Evolutionary conservation across 2,329 filamentous ascomycete species (phyloP), one percentile per base, ranked within the genome.

Genomic region (Fusarium circinatum): DNA sequence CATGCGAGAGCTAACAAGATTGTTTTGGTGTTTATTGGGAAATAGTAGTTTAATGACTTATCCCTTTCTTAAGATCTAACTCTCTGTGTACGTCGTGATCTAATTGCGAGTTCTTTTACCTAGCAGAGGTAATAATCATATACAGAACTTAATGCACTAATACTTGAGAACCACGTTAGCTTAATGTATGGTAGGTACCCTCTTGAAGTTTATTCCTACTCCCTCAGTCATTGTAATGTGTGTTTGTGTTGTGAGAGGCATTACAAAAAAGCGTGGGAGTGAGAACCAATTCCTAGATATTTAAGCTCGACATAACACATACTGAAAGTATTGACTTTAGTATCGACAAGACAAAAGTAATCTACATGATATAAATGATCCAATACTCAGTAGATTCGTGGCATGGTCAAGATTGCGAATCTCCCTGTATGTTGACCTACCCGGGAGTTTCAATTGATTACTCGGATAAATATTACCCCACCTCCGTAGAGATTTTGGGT

Each of bases 401-500:
- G 22, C 30, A 32, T 24, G n/a, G n/a, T 15, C n/a, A 36, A 36
- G 18, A 22, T 20, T 9, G n/a, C 20, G 10, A 39, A n/a, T 28
- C 20, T 39, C 6, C 15, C 9, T 17, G 11, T 2, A 28, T n/a
- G 34, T 41, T 55, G 26, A 18, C 38, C 64, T 67, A 67, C 63
- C 48, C 63, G 34, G n/a, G 20, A 49, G 55, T 18, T 10, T 13
- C 22, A 32, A 32, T 24, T 8, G 6, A 55, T 13, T 13, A 4
- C 9, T 17, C 66, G 76, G 76, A 68, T 48, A 44, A 78, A 73
- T 4, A 39, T 76, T 78, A 26, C 32, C 52, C 76, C 69, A 60
- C 18, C 4, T 52, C 76, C 76, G 66, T 52, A 41, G 39, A 75
- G 66, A 75, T 78, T 78, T 78, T 68, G 74, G 72, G 39, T 52